phyloP scores from a whole-genome alignment of 2,329 filamentous ascomycete genomes.

The Penicillium occitanis region DNA sequence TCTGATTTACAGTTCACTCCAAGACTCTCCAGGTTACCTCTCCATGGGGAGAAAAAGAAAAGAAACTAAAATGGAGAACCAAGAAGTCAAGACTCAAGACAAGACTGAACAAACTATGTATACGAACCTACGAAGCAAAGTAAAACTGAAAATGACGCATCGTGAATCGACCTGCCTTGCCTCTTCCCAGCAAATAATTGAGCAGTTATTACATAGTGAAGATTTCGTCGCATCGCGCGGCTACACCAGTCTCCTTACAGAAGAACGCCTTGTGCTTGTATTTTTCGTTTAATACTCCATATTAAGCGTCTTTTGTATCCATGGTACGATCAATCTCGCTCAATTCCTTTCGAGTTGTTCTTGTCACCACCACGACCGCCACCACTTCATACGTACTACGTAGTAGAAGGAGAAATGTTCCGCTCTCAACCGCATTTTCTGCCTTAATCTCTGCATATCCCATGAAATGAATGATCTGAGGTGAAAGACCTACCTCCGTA shows the following conservation, averaged over 20 bases:
- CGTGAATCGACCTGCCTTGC: not conserved
- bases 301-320: not conserved
- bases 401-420: not conserved
- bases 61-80: slow-evolving; percentile 6
- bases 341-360: not conserved
- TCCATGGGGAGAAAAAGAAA: slow-evolving; percentile 3
- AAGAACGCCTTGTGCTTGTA: not conserved
- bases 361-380: not conserved
- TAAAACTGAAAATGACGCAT: slow-evolving; percentile 4
- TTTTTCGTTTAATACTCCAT: not conserved
- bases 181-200: not conserved
- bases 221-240: slow-evolving; percentile 12
- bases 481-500: not conserved
- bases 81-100: not conserved
- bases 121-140: not conserved
- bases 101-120: not conserved
- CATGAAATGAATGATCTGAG: not conserved
- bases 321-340: not conserved
- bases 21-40: not conserved
- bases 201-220: not conserved
- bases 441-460: not conserved
- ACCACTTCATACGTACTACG: not conserved
- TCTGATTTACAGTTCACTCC: not conserved
- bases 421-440: not conserved
- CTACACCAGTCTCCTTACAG: slow-evolving; percentile 1